Base-by-base conservation (phyloP, 208 protist genomes). In the Endotrypanum monterogeii region DNA sequence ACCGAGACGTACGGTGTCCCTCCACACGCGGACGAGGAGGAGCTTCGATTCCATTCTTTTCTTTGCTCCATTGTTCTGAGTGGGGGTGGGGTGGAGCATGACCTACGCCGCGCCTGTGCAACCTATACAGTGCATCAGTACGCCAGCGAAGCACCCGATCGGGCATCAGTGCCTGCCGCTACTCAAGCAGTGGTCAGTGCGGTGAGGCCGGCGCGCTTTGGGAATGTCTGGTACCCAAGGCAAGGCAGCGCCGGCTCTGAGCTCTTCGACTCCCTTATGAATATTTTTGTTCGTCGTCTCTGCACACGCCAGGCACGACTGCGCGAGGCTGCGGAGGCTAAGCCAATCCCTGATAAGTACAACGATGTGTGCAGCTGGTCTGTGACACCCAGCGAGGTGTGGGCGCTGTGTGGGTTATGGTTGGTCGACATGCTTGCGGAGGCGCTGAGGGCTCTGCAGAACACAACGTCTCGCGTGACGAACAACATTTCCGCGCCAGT, bases 31-130 rank as follows among this genome's bases (percentile, higher is more conserved):
- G 73, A 85, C 51, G 78, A 83, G 20, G 69, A 72, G 46, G 32
- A 50, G 11, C 69, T 71, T 25, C 11, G 48, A 1, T 76, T 82
- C 44, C 76, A 62, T 56, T 85, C 80, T 63, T 91, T 92, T 70
- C 66, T 91, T 67, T 73, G 81, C 60, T 79, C 80, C 8, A 23
- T 97, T 14, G 93, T 98, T 25, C 79, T 94, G 56, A 91, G 89
- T 69, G 94, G 93, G 20, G 94, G 94, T 35, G 94, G 87, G 12
- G 85, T 96, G 61, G 94, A 98, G 81, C 89, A 95, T 69, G 94
- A 98, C 65, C 79, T 98, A 63, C 87, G 91, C 39, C 89, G 89
- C 25, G 83, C 89, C 2, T 95, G 94, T 76, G 78, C 82, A 58
- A 32, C 55, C 5, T 94, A 96, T 74, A 52, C 39, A 4, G 35